Base-by-base conservation (phyloP, 768 basidiomycete genomes). In the Polyporus arcularius region DNA sequence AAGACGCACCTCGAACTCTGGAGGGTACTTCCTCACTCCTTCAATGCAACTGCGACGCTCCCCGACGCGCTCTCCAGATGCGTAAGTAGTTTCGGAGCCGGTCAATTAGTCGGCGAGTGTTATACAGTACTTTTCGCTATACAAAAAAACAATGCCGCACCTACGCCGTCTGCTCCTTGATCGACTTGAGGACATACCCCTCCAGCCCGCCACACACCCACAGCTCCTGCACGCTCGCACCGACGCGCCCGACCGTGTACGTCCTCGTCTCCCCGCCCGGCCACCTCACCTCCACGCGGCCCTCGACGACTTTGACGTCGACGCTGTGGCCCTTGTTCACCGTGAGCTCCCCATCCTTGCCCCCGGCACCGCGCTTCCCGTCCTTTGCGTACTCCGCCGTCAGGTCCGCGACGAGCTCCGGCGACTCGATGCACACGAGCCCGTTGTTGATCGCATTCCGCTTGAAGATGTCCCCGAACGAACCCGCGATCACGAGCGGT, bases 381-480 rank as follows among this genome's bases (percentile, higher is more conserved):
- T 86, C 87, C 72, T 85, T 87, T 0, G 87, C 90, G 71, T 88
- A 93, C 49, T 76, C 73, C 42, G 76, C 75, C 1, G 97, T 98
- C 57, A 98, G 79, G 66, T 97, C 94, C 16, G 78, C 75, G 16
- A 98, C 89, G 42, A 99, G 84, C 68, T 90, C 91, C 0, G 96
- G 96, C 60, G 86, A 90, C 76, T 98, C 96, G 47, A 98, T 75
- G 71, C 97, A 97, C 53, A 99, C 92, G 6, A 99, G 81, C 10
- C 95, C 96, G 71, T 99, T 98, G 78, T 99, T 99, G 78, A 98
- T 98, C 16, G 94, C 91, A 74, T 99, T 99, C 35, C 97, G 87
- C 79, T 98, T 98, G 83, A 97, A 99, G 70, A 98, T 98, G 73
- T 99, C 97, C 10, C 97, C 96, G 67, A 99, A 99, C 32, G 95